Evolutionary conservation across 1,284 basidiomycete genomes (phyloP).

Genomic region (Termitomyces sp.): DNA sequence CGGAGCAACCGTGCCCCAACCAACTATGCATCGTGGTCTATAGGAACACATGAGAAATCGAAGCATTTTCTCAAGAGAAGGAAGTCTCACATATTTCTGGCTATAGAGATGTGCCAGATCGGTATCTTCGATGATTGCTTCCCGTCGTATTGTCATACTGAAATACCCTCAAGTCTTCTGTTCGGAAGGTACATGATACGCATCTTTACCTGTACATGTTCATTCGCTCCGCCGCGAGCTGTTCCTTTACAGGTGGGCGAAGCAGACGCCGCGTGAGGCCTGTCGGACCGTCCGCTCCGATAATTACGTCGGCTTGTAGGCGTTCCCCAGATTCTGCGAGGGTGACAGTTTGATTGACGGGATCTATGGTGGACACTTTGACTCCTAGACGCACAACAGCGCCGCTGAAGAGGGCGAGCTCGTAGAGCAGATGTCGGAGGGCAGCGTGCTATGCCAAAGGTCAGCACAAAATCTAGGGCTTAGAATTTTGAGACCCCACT

Average conservation of each 20-base stretch:
- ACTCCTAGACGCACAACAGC: conserved; percentile 36
- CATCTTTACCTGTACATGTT: conserved; percentile 42
- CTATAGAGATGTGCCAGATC: conserved; percentile 28
- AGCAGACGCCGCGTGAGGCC: conserved; percentile 31
- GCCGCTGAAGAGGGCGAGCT: conserved; percentile 39
- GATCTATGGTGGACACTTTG: conserved; percentile 35
- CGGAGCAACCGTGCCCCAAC: conserved; percentile 34
- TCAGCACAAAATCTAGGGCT: neutral
- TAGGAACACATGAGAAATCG: conserved; percentile 7
- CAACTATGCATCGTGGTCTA: conserved; percentile 34
- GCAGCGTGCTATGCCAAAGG: conserved; percentile 33
- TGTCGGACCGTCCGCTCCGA: conserved; percentile 57
- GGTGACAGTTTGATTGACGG: conserved; percentile 28
- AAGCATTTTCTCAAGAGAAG: neutral
- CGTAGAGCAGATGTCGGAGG: conserved; percentile 32
- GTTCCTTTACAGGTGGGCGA: conserved; percentile 18
- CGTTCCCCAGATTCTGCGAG: conserved; percentile 40
- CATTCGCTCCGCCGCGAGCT: conserved; percentile 17
- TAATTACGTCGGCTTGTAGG: conserved; percentile 49
- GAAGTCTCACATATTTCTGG: conserved; percentile 24
- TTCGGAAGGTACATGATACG: neutral
- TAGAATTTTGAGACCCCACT: conserved; percentile 28
- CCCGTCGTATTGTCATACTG: conserved; percentile 39
- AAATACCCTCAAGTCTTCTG: conserved; percentile 4
- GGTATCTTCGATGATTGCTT: conserved; percentile 32